These are phyloP conservation scores for Populus hybrid DNA, from an alignment of 441 rosid species.

Conservation along the genomic window DNA sequence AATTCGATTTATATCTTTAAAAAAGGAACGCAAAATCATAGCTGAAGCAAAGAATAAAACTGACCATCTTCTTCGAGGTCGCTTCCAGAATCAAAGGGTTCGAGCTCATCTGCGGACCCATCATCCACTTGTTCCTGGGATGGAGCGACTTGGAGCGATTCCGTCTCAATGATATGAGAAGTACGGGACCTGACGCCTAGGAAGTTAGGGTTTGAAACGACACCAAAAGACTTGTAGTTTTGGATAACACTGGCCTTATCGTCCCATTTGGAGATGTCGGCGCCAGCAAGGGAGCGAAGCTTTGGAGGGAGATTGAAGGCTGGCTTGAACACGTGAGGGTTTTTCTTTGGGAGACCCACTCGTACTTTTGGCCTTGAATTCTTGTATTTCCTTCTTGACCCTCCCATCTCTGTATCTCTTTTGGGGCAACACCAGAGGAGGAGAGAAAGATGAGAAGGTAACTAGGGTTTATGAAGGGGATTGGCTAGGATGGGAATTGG, in stretches of 20 bases:
- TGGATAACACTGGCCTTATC: slow-evolving; percentile 68
- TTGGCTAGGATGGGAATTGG: not conserved
- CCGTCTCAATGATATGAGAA: slow-evolving; percentile 57
- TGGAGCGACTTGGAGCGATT: slow-evolving; percentile 66
- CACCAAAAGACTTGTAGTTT: slow-evolving; percentile 87
- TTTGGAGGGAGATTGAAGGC: slow-evolving; percentile 69
- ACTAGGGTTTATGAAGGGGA: not conserved
- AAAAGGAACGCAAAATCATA: not conserved
- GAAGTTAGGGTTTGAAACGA: slow-evolving; percentile 81
- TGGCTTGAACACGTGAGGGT: slow-evolving; percentile 61
- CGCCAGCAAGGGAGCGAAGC: slow-evolving; percentile 65
- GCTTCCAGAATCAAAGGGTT: slow-evolving; percentile 67
- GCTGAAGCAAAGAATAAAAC: not conserved
- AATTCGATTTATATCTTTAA: not conserved
- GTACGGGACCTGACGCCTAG: slow-evolving; percentile 76
- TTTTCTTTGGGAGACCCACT: slow-evolving; percentile 70
- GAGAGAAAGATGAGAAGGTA: not conserved
- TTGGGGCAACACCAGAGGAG: not conserved
- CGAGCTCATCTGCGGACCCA: slow-evolving; percentile 44
- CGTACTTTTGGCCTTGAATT: slow-evolving; percentile 65
- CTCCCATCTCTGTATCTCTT: slow-evolving; percentile 42
- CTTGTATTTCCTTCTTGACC: slow-evolving; percentile 77
- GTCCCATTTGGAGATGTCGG: slow-evolving; percentile 66
- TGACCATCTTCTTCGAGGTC: slow-evolving; percentile 96
- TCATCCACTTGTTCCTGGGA: slow-evolving; percentile 27